Base-by-base conservation (phyloP, 2,329 filamentous ascomycete genomes). In the Epichloe bromicola region DNA sequence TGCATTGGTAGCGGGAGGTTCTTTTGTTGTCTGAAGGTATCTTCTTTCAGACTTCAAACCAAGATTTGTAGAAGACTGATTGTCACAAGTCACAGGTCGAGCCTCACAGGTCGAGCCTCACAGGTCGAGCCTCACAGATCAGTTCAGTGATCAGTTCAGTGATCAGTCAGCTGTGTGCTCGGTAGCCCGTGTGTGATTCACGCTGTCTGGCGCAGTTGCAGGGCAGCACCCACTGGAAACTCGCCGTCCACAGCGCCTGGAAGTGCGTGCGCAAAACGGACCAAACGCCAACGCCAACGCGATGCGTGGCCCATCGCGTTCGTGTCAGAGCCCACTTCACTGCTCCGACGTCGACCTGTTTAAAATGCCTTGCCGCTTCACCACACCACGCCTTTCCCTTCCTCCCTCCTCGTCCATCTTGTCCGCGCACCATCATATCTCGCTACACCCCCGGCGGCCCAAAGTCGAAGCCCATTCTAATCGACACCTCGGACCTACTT, bases 301-400 rank as follows among this genome's bases (percentile, higher is more conserved):
- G 53, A 57, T 49, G 53, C 55, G 56, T 51, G 37, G 4, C 50
- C 51, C 38, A 46, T 44, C 55, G 55, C 55, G 55, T 57, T 53
- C 54, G 56, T 57, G 54, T 55, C 54, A 45, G 43, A 50, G 51
- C 48, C 51, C 51, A 50, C 51, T 53, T 46, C 30, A 15, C 17
- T 36, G 43, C 45, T 26, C 17, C 19, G 34, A 26, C 45, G 19
- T 40, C 40, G 26, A 38, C 40, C 23, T 33, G 17, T 44, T 48
- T 43, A 44, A 53, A 53, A 44, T 26, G 34, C 38, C 8, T 2
- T 26, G 38, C 47, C 17, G 38, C 44, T 30, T 42, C 17, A 8
- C 33, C 23, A 2, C 6, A 23, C 26, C 33, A 45, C 30, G 20
- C 33, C 44, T 46, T 46, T 33, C 12, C 19, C 23, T 40, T 38